A percentile compares a stretch with the other conserved stretches of the same genome.
Conservation (phyloP, 2,329 filamentous ascomycete genomes). For the Aureobasidium lini region DNA sequence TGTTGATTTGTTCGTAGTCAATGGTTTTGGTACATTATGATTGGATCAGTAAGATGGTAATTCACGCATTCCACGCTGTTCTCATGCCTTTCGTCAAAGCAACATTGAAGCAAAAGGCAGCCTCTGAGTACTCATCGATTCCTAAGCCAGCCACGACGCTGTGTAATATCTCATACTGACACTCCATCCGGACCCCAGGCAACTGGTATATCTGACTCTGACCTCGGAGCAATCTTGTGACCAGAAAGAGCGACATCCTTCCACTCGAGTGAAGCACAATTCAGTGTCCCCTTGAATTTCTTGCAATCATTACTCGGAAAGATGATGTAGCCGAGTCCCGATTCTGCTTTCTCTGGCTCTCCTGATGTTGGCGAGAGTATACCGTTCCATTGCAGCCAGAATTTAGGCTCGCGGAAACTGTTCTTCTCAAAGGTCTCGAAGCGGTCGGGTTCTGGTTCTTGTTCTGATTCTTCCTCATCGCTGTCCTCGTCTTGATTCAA, state of each 20-base stretch:
- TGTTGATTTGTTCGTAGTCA: too few relatives aligned
- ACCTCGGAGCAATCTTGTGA: conserved; percentile 13
- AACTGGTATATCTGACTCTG: background rate
- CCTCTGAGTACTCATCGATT: too few relatives aligned
- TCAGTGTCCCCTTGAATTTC: conserved; percentile 4
- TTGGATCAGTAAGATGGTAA: too few relatives aligned
- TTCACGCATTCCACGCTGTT: too few relatives aligned
- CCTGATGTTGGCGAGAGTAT: background rate
- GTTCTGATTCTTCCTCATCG: background rate
- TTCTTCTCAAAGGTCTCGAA: conserved; percentile 6
- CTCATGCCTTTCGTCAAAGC: too few relatives aligned
- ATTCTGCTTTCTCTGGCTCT: background rate
- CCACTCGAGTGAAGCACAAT: background rate
- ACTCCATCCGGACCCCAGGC: background rate
- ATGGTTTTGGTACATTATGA: too few relatives aligned
- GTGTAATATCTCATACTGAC: background rate
- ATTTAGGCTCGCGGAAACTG: conserved; percentile 9
- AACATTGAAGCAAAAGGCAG: too few relatives aligned
- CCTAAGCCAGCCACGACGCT: too few relatives aligned
- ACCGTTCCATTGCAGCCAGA: conserved; percentile 1
- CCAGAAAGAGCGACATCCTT: background rate
- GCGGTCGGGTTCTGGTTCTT: background rate
- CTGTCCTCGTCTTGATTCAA: background rate
- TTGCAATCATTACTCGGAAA: background rate
- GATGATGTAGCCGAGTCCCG: background rate